A percentile compares a stretch with the other conserved stretches of the same genome.
These are phyloP conservation scores for Gossypium trilobum DNA, from an alignment of 441 rosid genomes.

Conservation along the genomic window DNA sequence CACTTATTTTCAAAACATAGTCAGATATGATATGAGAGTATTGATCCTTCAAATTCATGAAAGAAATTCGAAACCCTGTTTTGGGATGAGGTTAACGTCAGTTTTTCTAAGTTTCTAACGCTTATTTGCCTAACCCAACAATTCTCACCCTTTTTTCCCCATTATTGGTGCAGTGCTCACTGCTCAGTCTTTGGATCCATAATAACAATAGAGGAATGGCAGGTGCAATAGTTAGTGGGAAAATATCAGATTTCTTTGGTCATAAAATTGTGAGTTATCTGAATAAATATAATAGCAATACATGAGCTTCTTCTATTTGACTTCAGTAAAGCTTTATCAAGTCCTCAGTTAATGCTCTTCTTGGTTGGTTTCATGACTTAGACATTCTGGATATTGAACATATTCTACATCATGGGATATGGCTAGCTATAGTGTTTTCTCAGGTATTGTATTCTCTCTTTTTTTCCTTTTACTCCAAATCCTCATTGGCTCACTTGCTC, in stretches of 20 bases:
- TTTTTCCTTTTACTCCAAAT: not conserved
- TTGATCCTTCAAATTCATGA: not conserved
- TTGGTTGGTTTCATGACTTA: not conserved
- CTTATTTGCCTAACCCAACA: too few relatives aligned
- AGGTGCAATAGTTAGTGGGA: slow-evolving; percentile 70
- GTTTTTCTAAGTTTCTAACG: not conserved
- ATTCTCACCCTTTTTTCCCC: too few relatives aligned
- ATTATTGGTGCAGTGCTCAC: not conserved
- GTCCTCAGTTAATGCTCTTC: not conserved
- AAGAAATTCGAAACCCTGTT: not conserved
- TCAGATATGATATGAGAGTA: not conserved
- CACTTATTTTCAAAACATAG: not conserved
- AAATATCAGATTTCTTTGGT: slow-evolving; percentile 54
- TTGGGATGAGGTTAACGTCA: not conserved
- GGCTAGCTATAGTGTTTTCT: slow-evolving; percentile 48
- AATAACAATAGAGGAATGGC: slow-evolving; percentile 71
- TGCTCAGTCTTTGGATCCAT: slow-evolving; percentile 47
- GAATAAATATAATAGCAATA: not conserved
- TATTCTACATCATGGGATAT: slow-evolving; percentile 35
- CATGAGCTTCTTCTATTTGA: not conserved
- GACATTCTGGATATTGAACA: not conserved
- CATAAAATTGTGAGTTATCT: slow-evolving; percentile 55
- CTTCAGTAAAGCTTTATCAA: not conserved
- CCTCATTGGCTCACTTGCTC: not conserved
- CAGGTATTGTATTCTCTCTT: slow-evolving; percentile 25